Base-by-base conservation (phyloP, 2,329 filamentous ascomycete genomes). In the Mycosphaerella sp. region DNA sequence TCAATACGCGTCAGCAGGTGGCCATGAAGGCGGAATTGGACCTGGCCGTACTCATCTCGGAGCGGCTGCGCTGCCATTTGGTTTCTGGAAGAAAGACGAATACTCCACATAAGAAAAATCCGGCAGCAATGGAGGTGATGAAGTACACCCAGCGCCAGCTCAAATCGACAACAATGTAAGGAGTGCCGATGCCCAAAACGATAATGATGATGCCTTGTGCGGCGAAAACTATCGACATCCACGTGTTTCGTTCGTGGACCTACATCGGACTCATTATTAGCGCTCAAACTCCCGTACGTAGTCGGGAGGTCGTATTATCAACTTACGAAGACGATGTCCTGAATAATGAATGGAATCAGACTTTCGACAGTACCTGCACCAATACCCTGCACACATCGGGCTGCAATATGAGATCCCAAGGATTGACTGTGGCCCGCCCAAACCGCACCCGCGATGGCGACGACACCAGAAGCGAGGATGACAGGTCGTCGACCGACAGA, bases 351-450 rank as follows among this genome's bases (percentile, higher is more conserved):
- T 1, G 66, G 66, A 9, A 68, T 63, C 51, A 68, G 54, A n/a
- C 59, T 60, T 53, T 68, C 66, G 0, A 68, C 64, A 6, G 66
- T 66, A 43, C 66, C 66, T 3, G 66, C 66, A 26, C 66, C 66
- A 7, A 68, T 42, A 8, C 59, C 66, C 44, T 68, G 66, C 4
- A 68, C 41, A 41, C 61, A 64, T 29, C 66, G 57, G 9, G 65
- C 66, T 11, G 54, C 65, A 6, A 68, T 52, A 46, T 68, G 66
- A 7, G 57, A 61, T 4, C 53, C 57, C 9, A 68, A 45, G 12
- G 58, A 62, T 29, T 55, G 44, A 48, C 64, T 66, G 45, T 50
- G 55, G 21, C 64, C 66, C 8, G 66, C 64, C 64, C 64, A 67
- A n/a, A 68, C 38, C 1, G 59, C 60, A 9, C 66, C 66, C 2